Evolutionary conservation across 1,139 yeast species (phyloP).

Genomic region (Hemisphaericaspora subhashii): DNA sequence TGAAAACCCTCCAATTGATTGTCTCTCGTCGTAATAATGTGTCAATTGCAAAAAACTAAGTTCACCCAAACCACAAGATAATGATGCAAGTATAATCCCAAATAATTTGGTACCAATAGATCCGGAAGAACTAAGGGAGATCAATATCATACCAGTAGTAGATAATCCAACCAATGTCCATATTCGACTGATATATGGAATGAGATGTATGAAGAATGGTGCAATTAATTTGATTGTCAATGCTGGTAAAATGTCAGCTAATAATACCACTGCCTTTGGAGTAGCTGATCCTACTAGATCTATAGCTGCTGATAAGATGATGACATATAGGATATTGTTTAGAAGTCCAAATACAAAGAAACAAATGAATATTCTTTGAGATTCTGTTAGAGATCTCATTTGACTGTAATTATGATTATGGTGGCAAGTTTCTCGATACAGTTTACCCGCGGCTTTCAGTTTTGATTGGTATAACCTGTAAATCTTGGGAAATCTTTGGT

Average conservation of each 20-base stretch:
- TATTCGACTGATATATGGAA: conserved; percentile 62
- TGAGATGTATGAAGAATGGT: conserved; percentile 72
- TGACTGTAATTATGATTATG: too few species aligned
- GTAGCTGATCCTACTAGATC: conserved; percentile 82
- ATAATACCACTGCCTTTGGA: conserved; percentile 82
- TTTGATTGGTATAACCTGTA: too few species aligned
- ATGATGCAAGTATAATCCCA: conserved; percentile 81
- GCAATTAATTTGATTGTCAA: conserved; percentile 68
- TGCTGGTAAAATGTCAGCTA: conserved; percentile 88
- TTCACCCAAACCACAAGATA: conserved; percentile 89
- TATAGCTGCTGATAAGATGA: conserved; percentile 86
- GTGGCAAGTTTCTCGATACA: too few species aligned
- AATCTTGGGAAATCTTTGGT: too few species aligned
- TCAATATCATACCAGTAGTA: conserved; percentile 70
- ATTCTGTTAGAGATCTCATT: too few species aligned
- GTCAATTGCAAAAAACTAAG: conserved; percentile 83
- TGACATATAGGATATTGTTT: conserved; percentile 88
- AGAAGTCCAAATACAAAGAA: conserved; percentile 86
- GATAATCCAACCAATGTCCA: conserved; percentile 58
- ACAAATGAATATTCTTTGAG: conserved; percentile 38
- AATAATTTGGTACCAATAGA: conserved; percentile 41
- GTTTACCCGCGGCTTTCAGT: background rate
- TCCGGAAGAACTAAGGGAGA: conserved; percentile 45
- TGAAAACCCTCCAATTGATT: conserved; percentile 80
- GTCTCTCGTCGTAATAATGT: conserved; percentile 55